Conservation (phyloP, 768 basidiomycete species). For the Galerina sulciceps region DNA sequence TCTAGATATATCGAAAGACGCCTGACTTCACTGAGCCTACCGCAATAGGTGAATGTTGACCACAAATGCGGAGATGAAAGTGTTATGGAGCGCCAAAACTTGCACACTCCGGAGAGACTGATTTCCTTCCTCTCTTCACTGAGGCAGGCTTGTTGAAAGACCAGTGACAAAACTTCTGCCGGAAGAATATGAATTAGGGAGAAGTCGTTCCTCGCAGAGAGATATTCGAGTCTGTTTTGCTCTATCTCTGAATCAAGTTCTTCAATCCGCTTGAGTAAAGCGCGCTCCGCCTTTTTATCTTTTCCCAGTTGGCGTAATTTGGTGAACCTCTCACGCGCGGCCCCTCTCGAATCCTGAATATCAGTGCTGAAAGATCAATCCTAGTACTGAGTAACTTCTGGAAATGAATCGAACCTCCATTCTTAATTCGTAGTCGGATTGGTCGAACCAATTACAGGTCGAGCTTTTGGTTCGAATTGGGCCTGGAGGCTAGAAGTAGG, state of each 20-base stretch:
- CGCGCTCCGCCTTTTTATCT: background rate
- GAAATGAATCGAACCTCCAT: too few relatives aligned
- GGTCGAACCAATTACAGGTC: too few relatives aligned
- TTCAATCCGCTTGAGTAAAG: background rate
- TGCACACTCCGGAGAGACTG: conserved; percentile 4
- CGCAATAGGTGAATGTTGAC: conserved; percentile 3
- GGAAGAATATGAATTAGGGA: background rate
- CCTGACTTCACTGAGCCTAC: background rate
- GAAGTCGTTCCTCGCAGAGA: too few relatives aligned
- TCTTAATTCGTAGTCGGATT: too few relatives aligned
- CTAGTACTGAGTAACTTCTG: too few relatives aligned
- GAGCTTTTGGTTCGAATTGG: too few relatives aligned
- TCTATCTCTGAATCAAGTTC: too few relatives aligned
- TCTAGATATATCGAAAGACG: conserved; percentile 1
- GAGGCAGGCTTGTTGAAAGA: background rate
- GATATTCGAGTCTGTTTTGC: too few relatives aligned
- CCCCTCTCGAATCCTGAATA: too few relatives aligned
- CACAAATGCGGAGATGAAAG: conserved; percentile 6
- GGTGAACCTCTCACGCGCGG: background rate
- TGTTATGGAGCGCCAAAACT: conserved; percentile 7
- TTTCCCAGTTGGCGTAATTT: background rate
- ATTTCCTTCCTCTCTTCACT: background rate
- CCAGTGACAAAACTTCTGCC: background rate
- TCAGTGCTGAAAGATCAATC: too few relatives aligned
- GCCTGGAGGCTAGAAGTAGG: too few relatives aligned